A percentile compares a stretch with the other conserved stretches of the same genome.
These are phyloP conservation scores for Heterobasidion annosum DNA, from an alignment of 1,284 basidiomycete genomes.

Conservation along the genomic window DNA sequence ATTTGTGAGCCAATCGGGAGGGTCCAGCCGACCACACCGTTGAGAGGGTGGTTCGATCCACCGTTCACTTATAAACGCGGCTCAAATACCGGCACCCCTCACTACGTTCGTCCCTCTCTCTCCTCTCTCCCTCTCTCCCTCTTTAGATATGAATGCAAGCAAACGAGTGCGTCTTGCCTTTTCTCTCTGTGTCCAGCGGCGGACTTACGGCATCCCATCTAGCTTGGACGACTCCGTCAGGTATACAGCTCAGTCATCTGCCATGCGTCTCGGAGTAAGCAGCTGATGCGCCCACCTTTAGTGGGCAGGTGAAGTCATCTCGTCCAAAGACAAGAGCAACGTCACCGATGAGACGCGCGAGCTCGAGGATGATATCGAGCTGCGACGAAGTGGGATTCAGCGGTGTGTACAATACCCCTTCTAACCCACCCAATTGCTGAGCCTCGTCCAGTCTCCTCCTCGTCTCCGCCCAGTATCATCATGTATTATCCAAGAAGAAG, in stretches of 20 bases:
- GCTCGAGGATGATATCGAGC: constrained; percentile 24
- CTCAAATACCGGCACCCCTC: no score
- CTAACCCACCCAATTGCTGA: not conserved
- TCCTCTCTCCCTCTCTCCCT: no score
- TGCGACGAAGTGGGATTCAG: constrained; percentile 25
- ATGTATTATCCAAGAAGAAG: constrained; percentile 59
- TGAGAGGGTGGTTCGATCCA: no score
- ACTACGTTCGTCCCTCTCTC: no score
- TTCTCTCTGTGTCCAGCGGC: not conserved
- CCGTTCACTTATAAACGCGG: no score
- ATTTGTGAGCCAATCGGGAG: no score
- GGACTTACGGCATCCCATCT: no score
- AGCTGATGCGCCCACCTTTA: constrained; percentile 1
- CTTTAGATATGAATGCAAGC: constrained; percentile 15
- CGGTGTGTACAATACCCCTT: constrained; percentile 14
- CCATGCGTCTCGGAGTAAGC: not conserved
- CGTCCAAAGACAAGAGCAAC: constrained; percentile 24
- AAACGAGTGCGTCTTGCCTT: constrained; percentile 21
- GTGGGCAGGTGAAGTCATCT: constrained; percentile 28
- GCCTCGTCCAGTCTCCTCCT: constrained; percentile 39
- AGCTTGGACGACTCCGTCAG: constrained; percentile 9
- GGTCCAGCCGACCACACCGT: no score
- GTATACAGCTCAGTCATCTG: not conserved
- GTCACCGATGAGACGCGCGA: constrained; percentile 29
- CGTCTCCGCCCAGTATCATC: constrained; percentile 54